Percentiles rank a stretch among this genome's conserved stretches.
Conservation (phyloP, 1,284 basidiomycete genomes). For the Cryptococcus amylolentus region DNA sequence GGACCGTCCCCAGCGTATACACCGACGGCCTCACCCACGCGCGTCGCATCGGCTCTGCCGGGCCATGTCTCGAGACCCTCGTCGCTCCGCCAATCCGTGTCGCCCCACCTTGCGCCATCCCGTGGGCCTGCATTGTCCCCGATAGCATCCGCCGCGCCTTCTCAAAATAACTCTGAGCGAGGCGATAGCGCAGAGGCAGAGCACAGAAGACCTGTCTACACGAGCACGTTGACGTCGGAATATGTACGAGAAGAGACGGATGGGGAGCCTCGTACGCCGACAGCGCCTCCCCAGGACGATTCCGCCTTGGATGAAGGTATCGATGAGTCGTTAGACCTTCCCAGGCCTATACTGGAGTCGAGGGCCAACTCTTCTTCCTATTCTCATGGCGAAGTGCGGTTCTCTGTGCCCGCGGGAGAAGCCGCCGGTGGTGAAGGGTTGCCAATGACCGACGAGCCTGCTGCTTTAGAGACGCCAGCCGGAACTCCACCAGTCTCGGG, state of each 20-base stretch:
- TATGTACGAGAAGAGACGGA: slow-evolving; percentile 6
- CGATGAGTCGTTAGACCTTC: background rate
- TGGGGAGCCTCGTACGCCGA: slow-evolving; percentile 1
- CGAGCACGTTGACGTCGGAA: slow-evolving; percentile 5
- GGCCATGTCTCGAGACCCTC: slow-evolving; percentile 10
- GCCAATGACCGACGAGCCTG: background rate
- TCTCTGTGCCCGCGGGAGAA: slow-evolving; percentile 1
- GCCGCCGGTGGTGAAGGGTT: background rate
- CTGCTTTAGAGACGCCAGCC: background rate
- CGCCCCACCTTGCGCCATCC: slow-evolving; percentile 2
- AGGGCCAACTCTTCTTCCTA: no score
- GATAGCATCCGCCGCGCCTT: slow-evolving; percentile 27
- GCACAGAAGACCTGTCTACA: slow-evolving; percentile 6
- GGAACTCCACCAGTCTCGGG: background rate
- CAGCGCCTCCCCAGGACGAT: background rate
- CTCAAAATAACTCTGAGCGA: slow-evolving; percentile 25
- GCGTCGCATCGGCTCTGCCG: background rate
- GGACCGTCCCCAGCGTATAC: slow-evolving; percentile 50
- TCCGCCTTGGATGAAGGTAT: slow-evolving; percentile 3
- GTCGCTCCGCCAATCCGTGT: slow-evolving; percentile 11
- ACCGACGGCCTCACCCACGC: slow-evolving; percentile 13
- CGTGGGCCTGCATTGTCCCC: slow-evolving; percentile 26
- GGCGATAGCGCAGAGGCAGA: slow-evolving; percentile 23
- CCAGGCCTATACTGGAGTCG: slow-evolving; percentile 6
- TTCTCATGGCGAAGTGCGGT: slow-evolving; percentile 9